Conservation (phyloP, 139 green algal species). For the Microglena sp. region DNA sequence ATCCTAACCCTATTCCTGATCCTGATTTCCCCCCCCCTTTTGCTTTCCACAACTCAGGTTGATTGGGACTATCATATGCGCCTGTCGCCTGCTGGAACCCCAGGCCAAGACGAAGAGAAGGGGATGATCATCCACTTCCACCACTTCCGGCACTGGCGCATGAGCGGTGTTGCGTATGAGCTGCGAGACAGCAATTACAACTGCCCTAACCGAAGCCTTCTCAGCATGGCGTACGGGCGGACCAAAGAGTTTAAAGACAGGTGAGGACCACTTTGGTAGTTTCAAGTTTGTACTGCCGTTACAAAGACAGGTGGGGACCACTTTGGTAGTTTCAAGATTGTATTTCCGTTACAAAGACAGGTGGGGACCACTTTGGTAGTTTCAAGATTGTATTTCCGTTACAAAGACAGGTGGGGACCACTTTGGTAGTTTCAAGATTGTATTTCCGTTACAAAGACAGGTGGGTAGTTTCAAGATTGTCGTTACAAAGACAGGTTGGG, state of each 20-base stretch:
- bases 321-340: neutral
- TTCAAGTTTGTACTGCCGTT: neutral
- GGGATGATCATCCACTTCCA: slow-evolving; percentile 58
- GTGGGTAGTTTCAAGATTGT: too few species aligned
- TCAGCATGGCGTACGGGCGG: slow-evolving; percentile 46
- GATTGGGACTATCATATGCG: slow-evolving; percentile 79
- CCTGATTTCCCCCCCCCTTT: too few species aligned
- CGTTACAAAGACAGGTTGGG: too few species aligned
- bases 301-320: neutral
- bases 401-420: too few species aligned
- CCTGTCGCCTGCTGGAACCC: slow-evolving; percentile 34
- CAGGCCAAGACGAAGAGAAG: slow-evolving; percentile 20
- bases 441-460: neutral
- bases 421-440: too few species aligned
- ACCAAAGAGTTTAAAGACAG: slow-evolving; percentile 55
- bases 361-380: too few species aligned
- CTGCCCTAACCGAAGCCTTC: slow-evolving; percentile 47
- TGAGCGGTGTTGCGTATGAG: slow-evolving; percentile 50
- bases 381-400: too few species aligned
- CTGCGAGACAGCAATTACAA: slow-evolving; percentile 46
- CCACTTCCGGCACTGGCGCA: slow-evolving; percentile 49
- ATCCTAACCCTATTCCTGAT: too few species aligned
- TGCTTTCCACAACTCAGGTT: too few species aligned
- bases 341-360: neutral
- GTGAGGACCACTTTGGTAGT: neutral